phyloP scores from a whole-genome alignment of 345 rosid species.

The Erucastrum elatum region DNA sequence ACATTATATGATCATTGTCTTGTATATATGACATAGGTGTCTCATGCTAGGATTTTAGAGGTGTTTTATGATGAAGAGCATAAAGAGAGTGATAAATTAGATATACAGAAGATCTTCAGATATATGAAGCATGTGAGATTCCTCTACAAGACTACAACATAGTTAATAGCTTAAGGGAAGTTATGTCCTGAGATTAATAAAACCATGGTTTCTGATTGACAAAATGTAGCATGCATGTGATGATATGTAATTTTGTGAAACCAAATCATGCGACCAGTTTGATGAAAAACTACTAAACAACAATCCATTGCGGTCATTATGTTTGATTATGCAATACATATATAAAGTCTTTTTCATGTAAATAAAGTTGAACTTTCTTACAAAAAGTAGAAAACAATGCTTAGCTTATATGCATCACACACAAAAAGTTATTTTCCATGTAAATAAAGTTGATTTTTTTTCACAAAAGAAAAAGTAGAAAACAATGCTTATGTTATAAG shows the following conservation, averaged over 20 bases:
- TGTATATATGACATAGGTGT: neutral
- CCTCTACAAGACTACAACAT: neutral
- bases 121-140: neutral
- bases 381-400: neutral
- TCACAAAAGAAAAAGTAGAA: too few relatives aligned
- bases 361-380: neutral
- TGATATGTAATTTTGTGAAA: neutral
- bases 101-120: neutral
- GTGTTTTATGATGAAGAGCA: neutral
- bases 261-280: conserved; percentile 4
- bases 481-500: neutral
- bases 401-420: neutral
- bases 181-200: neutral
- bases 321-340: neutral
- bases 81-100: neutral
- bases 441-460: neutral
- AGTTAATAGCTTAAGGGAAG: neutral
- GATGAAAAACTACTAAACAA: neutral
- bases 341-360: neutral
- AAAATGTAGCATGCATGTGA: neutral
- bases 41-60: neutral
- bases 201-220: neutral
- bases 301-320: conserved; percentile 8
- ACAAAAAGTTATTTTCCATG: neutral
- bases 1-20: neutral